Evolutionary conservation across 768 basidiomycete species (phyloP).

Genomic region (Pholiota conissans): DNA sequence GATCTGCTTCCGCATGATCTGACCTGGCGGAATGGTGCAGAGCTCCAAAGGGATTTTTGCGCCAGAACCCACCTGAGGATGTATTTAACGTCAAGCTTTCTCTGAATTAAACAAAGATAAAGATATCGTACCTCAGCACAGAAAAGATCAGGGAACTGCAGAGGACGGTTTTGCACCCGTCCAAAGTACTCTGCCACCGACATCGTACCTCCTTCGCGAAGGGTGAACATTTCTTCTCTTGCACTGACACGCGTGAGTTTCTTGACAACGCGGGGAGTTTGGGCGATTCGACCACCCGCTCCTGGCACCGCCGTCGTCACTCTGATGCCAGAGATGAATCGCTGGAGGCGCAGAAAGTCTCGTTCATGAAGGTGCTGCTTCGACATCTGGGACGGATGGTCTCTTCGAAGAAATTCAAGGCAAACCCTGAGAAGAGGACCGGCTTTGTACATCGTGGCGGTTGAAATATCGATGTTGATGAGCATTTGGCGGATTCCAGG

Average conservation of each 20-base stretch:
- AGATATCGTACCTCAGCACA: constrained; percentile 60
- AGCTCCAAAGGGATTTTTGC: constrained; percentile 70
- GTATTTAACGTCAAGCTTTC: neutral
- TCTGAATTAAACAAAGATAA: neutral
- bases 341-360: constrained; percentile 43
- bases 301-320: constrained; percentile 31
- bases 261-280: constrained; percentile 60
- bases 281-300: constrained; percentile 22
- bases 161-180: constrained; percentile 46
- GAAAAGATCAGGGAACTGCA: constrained; percentile 61
- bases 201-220: constrained; percentile 54
- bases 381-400: constrained; percentile 24
- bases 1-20: constrained; percentile 74
- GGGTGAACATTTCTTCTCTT: constrained; percentile 49
- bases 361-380: constrained; percentile 53
- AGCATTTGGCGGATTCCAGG: constrained; percentile 67
- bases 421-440: constrained; percentile 62
- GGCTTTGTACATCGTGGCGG: constrained; percentile 73
- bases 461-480: constrained; percentile 81
- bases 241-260: constrained; percentile 58
- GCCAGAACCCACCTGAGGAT: constrained; percentile 56
- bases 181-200: constrained; percentile 65
- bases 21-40: constrained; percentile 63
- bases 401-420: constrained; percentile 47
- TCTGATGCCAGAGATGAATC: constrained; percentile 38